Evolutionary conservation across 106 monocot species (phyloP), one percentile per base, ranked within the genome.

Genomic region (Dendrobium officinale): DNA sequence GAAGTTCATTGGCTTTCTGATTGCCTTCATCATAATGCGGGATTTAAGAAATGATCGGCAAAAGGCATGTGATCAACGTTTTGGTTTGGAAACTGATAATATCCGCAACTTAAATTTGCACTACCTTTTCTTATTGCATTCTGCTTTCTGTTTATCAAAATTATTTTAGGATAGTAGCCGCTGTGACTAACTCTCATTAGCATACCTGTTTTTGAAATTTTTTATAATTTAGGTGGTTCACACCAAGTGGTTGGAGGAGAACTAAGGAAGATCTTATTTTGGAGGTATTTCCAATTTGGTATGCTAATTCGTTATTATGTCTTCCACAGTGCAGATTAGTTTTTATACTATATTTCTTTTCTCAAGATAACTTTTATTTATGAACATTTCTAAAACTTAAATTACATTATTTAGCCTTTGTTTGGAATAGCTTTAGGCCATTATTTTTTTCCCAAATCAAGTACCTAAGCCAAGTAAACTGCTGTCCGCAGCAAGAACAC

Each of bases 211-310:
- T 13, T 56, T 72, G 18, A 40, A 41, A 73, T n/a, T n/a, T 81
- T 3, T 78, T 75, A 33, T 44, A 73, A 88, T 66, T 87, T 55
- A 99, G 99, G 90, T 99, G 99, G 89, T 95, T 99, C 81, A 99
- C 99, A 55, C 95, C 22, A 67, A 95, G 79, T 88, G 99, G 95
- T 77, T 99, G 99, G 99, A 95, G 86, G 87, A 95, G 99, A 82
- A 95, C 99, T 33, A 99, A 99, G 83, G 99, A 99, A 64, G 99
- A 99, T 85, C 55, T 92, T 45, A 93, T 99, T 77, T 49, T 95
- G 86, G 99, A 95, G 99, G 99, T 95, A 92, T 54, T 85, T 72
- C 79, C 82, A 82, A 72, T 85, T 85, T 83, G 79, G 73, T 82
- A 81, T 70, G 13, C 70, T 37, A 70, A 84, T 79, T 84, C 49